These are phyloP conservation scores for Cyanidium caldarium DNA, from an alignment of 23 red algal genomes.

Conservation along the genomic window DNA sequence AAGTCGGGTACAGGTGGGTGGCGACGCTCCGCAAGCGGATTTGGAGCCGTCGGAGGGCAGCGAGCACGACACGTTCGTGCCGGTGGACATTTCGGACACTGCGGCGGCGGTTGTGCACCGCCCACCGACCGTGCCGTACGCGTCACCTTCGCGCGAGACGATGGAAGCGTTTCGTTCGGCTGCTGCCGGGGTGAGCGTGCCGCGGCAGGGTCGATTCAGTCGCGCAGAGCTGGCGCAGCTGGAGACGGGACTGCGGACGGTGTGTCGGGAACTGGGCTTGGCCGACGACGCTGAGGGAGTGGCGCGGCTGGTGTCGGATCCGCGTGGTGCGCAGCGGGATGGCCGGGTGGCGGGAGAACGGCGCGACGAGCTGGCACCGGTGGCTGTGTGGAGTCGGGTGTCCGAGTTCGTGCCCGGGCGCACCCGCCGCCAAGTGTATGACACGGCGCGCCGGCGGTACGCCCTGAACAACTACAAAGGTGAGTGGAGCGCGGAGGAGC, in stretches of 20 bases:
- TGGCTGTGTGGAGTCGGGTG: background rate
- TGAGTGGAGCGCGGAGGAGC: background rate
- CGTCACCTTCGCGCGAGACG: too few relatives aligned
- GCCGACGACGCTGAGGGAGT: background rate
- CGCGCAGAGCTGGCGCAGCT: background rate
- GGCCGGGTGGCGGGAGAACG: background rate
- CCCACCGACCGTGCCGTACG: too few relatives aligned
- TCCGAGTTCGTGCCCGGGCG: background rate
- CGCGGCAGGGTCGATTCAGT: background rate
- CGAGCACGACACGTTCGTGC: too few relatives aligned
- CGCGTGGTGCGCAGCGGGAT: background rate
- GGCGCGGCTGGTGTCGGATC: background rate
- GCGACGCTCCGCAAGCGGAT: too few relatives aligned
- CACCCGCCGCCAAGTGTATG: slow-evolving; percentile 1
- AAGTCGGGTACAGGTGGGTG: too few relatives aligned
- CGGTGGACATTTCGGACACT: too few relatives aligned
- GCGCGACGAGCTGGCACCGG: background rate
- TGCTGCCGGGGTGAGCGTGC: too few relatives aligned
- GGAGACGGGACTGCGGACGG: background rate
- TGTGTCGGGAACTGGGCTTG: background rate
- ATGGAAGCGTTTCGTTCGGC: too few relatives aligned
- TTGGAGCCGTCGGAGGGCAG: too few relatives aligned
- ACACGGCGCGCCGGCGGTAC: background rate
- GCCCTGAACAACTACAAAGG: background rate
- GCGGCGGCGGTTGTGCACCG: too few relatives aligned